Base-by-base conservation (phyloP, 371 early-diverging fungal genomes). In the Actinomortierella ambigua region DNA sequence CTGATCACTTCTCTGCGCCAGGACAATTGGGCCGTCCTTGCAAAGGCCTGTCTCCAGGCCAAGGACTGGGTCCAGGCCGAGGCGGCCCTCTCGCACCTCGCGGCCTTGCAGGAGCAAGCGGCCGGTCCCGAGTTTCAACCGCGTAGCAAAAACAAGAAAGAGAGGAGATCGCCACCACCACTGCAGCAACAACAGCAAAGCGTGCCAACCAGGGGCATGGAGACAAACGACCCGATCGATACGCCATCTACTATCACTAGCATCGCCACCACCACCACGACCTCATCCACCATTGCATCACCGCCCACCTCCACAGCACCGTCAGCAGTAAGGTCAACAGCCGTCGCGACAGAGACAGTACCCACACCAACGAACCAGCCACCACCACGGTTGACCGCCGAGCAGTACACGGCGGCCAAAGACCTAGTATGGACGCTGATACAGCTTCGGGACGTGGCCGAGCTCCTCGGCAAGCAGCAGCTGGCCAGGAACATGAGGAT, bases 41-140 rank as follows among this genome's bases (percentile, higher is more conserved):
- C 67, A 13, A 63, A 73, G 24, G 75, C 44, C 3, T 73, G 63
- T 57, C 50, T 73, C 23, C 41, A 56, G 34, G 53, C 54, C 24
- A 53, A 53, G 1, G 75, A 73, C 20, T 26, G 58, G 22, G 54
- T 73, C 40, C 75, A 73, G 41, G 64, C 75, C 2, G 75, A 73
- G 53, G 63, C 63, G 20, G 48, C 57, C 42, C 64, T 73, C 3
- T 61, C 59, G 26, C 46, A 55, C 2, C 61, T 73, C 9, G 46
- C 63, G 0, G 34, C 51, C 4, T 44, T 73, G 9, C 75, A 67
- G 50, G 75, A 66, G 0, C 40, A 42, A 20, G 63, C 53, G 11
- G 42, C 61, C 0, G 75, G 75, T 3, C 64, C 63, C 2, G 39
- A 65, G 23, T 65, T 62, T 0, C 24, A 55, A 24, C 11, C 18